Conservation (phyloP, 2,329 filamentous ascomycete species). For the Aspergillus sp. region DNA sequence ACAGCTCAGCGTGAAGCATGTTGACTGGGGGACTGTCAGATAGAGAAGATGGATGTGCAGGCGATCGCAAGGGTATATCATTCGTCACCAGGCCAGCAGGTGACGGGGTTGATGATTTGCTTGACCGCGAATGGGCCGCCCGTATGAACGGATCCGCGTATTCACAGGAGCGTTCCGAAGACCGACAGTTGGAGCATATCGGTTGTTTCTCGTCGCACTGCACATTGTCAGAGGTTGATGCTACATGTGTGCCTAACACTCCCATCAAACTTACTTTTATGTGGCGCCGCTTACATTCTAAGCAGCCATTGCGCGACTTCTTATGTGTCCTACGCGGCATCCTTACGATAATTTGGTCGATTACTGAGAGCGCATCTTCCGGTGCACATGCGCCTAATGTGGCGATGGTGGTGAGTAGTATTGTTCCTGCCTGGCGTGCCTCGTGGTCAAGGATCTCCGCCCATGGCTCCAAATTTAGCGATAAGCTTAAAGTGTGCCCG, state of each 20-base stretch:
- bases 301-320: slow-evolving; percentile 43
- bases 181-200: slow-evolving; percentile 36
- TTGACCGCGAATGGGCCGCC: neutral
- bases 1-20: slow-evolving; percentile 34
- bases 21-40: slow-evolving; percentile 24
- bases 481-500: neutral
- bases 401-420: neutral
- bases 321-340: slow-evolving; percentile 34
- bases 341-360: neutral
- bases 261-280: slow-evolving; percentile 33
- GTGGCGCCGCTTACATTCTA: slow-evolving; percentile 42
- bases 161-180: slow-evolving; percentile 23
- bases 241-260: neutral
- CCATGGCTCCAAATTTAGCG: neutral
- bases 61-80: neutral
- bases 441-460: neutral
- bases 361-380: neutral
- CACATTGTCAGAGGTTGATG: neutral
- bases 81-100: neutral
- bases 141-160: slow-evolving; percentile 8
- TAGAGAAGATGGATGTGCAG: neutral
- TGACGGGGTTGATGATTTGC: neutral
- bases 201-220: slow-evolving; percentile 39
- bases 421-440: neutral
- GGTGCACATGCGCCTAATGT: neutral